Evolutionary conservation across 768 basidiomycete genomes (phyloP), one percentile per base, ranked within the genome.

Genomic region (Leccinum longicurvipes): DNA sequence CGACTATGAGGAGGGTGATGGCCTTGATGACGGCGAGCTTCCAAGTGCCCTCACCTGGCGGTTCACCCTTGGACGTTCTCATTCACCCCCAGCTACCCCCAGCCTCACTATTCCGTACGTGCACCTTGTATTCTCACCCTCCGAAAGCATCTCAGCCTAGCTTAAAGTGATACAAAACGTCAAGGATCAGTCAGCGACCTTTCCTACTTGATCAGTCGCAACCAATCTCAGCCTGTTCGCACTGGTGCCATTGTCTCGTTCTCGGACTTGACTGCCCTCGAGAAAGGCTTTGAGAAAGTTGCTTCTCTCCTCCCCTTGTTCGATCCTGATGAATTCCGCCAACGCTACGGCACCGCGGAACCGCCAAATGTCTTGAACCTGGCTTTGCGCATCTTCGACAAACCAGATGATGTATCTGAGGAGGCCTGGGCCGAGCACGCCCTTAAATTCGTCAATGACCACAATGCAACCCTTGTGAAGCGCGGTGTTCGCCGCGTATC

Each of bases 111-210:
- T 66, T 39, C 69, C 67, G 70, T 71, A 50, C 66, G 70, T 66
- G 10, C 14, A 15, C 8, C 25, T 15, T 47, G 10, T 2, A 1
- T 23, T 21, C 12, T 1, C 4, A 41, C 19, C 19, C 19, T 41
- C 6, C 4, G 46, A 53, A 47, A 4, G n/a, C 49, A 12, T 23
- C 62, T 64, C 19, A 64, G 57, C 14, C 17, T 51, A 25, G 49
- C 42, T 24, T 36, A 6, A 61, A 83, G 82, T 53, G 82, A 86
- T 64, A 76, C 83, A 64, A 84, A 82, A 54, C 85, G 97, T 58
- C 85, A 92, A 56, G 95, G 87, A 19, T 97, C 94, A 17, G 95
- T 98, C 66, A 96, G 93, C 65, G 97, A 99, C 70, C 77, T 99
- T 60, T 93, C 89, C 46, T 98, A 94, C 73, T 80, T 98, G 73